These are phyloP conservation scores for Leccinum fibrillosum DNA, from an alignment of 768 basidiomycete genomes.

Conservation along the genomic window DNA sequence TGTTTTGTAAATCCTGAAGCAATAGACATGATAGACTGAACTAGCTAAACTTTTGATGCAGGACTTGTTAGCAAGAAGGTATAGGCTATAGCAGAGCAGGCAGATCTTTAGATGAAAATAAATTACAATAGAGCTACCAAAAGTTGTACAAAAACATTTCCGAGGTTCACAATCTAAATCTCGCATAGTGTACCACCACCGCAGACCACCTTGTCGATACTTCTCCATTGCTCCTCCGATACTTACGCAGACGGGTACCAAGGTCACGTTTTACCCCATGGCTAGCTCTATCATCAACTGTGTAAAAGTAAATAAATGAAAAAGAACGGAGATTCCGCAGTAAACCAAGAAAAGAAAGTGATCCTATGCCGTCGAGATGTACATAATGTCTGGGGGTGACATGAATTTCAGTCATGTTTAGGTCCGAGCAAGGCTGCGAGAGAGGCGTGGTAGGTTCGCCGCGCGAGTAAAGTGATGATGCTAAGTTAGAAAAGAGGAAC, in stretches of 20 bases:
- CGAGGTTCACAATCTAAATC: no score
- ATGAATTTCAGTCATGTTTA: not conserved
- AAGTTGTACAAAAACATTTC: no score
- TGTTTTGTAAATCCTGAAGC: no score
- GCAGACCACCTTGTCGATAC: no score
- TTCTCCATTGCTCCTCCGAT: no score
- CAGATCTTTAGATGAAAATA: no score
- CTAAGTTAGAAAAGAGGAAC: conserved; percentile 11
- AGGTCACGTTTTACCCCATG: not conserved
- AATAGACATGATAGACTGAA: no score
- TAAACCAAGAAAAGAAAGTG: not conserved
- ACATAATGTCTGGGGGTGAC: not conserved
- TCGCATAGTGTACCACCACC: no score
- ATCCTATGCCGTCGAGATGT: not conserved
- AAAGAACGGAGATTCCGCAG: not conserved
- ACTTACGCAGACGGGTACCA: not conserved
- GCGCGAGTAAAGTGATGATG: not conserved
- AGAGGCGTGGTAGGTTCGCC: not conserved
- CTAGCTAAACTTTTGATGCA: no score
- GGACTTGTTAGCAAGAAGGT: no score
- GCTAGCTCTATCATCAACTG: not conserved
- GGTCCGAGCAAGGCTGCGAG: not conserved
- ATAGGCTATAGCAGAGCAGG: no score
- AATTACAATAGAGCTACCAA: no score
- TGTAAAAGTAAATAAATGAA: not conserved